Evolutionary conservation across 2,329 filamentous ascomycete species (phyloP).

Genomic region (Scedosporium apiospermum): DNA sequence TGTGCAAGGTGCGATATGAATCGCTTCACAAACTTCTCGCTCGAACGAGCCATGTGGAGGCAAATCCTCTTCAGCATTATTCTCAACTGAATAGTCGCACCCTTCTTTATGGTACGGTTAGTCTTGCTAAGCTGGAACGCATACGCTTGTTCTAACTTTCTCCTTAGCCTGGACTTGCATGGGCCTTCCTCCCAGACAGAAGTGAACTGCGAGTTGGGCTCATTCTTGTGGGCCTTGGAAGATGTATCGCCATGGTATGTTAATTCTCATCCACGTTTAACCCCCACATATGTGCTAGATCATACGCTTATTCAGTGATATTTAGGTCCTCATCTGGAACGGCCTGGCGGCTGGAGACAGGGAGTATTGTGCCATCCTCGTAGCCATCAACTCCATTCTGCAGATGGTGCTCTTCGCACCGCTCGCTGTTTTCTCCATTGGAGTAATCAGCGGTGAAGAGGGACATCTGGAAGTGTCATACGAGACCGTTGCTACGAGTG

Average conservation of each 20-base stretch:
- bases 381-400: slow-evolving; percentile 64
- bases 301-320: too few relatives aligned
- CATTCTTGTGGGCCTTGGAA: slow-evolving; percentile 72
- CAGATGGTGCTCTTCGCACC: slow-evolving; percentile 68
- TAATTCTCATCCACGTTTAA: neutral
- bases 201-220: slow-evolving; percentile 52
- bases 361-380: slow-evolving; percentile 76
- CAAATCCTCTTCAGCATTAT: slow-evolving; percentile 71
- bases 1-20: slow-evolving; percentile 79
- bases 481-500: slow-evolving; percentile 62
- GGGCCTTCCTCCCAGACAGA: slow-evolving; percentile 56
- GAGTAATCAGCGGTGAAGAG: slow-evolving; percentile 49
- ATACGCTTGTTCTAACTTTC: neutral
- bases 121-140: too few relatives aligned
- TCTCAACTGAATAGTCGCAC: slow-evolving; percentile 76
- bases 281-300: neutral
- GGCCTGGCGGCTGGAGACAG: slow-evolving; percentile 58
- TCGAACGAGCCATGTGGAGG: slow-evolving; percentile 57
- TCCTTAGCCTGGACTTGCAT: slow-evolving; percentile 53
- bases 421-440: slow-evolving; percentile 59
- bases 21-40: slow-evolving; percentile 57
- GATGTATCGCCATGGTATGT: slow-evolving; percentile 80
- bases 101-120: slow-evolving; percentile 62
- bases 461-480: slow-evolving; percentile 40
- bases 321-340: slow-evolving; percentile 58